phyloP scores from a whole-genome alignment of 768 basidiomycete genomes.

The Calocera viscosa region DNA sequence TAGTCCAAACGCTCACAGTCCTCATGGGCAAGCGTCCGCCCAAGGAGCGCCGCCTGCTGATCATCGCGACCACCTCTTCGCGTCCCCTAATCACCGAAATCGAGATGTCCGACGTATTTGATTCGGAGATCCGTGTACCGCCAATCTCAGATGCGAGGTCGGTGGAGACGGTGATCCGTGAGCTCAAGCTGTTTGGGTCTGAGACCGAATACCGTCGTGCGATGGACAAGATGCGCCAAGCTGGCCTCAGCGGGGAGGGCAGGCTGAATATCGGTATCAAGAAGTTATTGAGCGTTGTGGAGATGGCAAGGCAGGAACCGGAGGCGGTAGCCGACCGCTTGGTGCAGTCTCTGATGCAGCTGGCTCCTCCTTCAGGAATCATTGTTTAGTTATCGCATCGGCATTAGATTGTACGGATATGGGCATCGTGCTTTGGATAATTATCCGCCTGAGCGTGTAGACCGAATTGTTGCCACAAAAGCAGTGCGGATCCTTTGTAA shows the following conservation, averaged over 20 bases:
- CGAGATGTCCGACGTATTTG: slow-evolving; percentile 80
- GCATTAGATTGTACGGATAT: not conserved
- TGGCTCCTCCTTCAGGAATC: slow-evolving; percentile 2
- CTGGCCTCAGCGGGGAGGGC: slow-evolving; percentile 51
- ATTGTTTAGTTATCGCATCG: not conserved
- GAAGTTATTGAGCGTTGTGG: slow-evolving; percentile 77
- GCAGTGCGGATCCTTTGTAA: too few species aligned
- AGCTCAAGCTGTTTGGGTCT: slow-evolving; percentile 62
- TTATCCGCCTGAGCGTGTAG: not conserved
- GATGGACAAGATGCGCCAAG: slow-evolving; percentile 54
- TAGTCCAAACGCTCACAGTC: slow-evolving; percentile 81
- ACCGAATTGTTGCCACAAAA: too few species aligned
- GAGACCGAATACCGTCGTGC: slow-evolving; percentile 44
- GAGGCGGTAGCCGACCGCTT: slow-evolving; percentile 65
- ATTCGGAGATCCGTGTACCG: slow-evolving; percentile 72
- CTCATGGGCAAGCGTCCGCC: slow-evolving; percentile 81
- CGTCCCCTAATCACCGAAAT: slow-evolving; percentile 75
- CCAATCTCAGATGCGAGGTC: slow-evolving; percentile 59
- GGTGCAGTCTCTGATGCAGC: slow-evolving; percentile 22
- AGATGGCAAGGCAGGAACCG: slow-evolving; percentile 96
- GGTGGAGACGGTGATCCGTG: slow-evolving; percentile 64
- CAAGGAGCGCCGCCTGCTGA: slow-evolving; percentile 85
- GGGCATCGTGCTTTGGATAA: not conserved
- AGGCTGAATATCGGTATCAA: slow-evolving; percentile 79
- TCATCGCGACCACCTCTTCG: slow-evolving; percentile 86